A percentile compares a stretch with the other conserved stretches of the same genome.
Evolutionary conservation across 805 yeast species (phyloP).

Genomic region (Jamesozyma jinghongensis): DNA sequence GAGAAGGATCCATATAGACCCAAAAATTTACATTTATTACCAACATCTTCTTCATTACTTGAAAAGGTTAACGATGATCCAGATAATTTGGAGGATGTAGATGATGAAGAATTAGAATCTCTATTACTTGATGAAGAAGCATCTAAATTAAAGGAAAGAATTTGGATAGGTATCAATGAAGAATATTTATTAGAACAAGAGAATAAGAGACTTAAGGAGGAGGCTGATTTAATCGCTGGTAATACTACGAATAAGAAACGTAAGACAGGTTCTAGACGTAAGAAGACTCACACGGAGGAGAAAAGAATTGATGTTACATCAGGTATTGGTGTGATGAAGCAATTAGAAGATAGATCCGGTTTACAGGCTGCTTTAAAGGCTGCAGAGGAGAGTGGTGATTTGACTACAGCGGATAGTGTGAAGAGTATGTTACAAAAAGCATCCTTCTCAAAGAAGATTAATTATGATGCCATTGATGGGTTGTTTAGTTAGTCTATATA

Average conservation of each 20-base stretch:
- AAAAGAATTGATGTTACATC: constrained; percentile 16
- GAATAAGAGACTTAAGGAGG: constrained; percentile 67
- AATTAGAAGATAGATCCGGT: constrained; percentile 23
- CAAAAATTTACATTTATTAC: constrained; percentile 46
- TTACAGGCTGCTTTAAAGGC: constrained; percentile 36
- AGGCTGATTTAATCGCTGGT: constrained; percentile 83
- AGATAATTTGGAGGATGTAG: constrained; percentile 62
- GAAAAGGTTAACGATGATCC: constrained; percentile 49
- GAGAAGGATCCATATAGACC: constrained; percentile 41
- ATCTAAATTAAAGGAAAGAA: constrained; percentile 59
- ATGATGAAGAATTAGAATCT: constrained; percentile 67
- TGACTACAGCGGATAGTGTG: constrained; percentile 71
- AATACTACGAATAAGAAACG: constrained; percentile 48
- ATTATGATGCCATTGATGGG: constrained; percentile 70
- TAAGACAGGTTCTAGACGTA: constrained; percentile 24
- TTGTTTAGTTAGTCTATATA: constrained; percentile 30
- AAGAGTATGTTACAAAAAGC: constrained; percentile 67
- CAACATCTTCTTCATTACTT: constrained; percentile 49
- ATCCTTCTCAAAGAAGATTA: constrained; percentile 78
- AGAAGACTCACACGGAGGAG: constrained; percentile 6
- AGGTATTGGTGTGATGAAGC: constrained; percentile 16
- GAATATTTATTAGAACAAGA: constrained; percentile 83
- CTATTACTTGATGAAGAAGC: constrained; percentile 62
- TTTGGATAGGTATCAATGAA: constrained; percentile 86
- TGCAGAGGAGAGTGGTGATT: constrained; percentile 28